Conservation (phyloP, 2,329 filamentous ascomycete species). For the Aspergillus ochraceoroseus region DNA sequence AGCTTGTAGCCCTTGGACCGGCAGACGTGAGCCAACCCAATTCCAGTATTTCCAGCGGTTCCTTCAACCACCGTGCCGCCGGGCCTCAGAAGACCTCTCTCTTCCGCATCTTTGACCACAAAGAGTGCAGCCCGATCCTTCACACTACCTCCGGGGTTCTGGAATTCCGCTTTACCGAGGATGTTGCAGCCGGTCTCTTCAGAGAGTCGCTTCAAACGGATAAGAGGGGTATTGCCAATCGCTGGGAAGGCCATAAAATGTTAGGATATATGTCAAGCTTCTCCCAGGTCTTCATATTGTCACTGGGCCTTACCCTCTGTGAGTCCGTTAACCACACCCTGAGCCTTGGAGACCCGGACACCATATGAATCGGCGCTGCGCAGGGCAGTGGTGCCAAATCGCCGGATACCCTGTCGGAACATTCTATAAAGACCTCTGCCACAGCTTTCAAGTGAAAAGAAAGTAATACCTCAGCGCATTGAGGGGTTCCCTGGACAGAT, state of each 20-base stretch:
- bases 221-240: conserved; percentile 94
- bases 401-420: conserved; percentile 64
- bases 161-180: conserved; percentile 96
- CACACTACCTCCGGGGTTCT: conserved; percentile 93
- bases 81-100: conserved; percentile 71
- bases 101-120: conserved; percentile 89
- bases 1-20: conserved; percentile 85
- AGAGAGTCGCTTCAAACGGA: conserved; percentile 81
- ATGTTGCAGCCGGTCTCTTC: conserved; percentile 89
- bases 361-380: conserved; percentile 51
- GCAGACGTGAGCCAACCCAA: conserved; percentile 95
- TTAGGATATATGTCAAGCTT: background rate
- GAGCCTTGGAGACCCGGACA: conserved; percentile 69
- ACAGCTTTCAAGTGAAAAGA: conserved; percentile 4
- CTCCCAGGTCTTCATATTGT: background rate
- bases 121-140: conserved; percentile 95
- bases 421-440: conserved; percentile 44
- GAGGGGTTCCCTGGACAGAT: too few species aligned
- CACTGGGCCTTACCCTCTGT: conserved; percentile 61
- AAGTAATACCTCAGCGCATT: conserved; percentile 1
- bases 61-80: conserved; percentile 96
- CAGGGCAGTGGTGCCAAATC: conserved; percentile 60
- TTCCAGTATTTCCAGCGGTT: conserved; percentile 95
- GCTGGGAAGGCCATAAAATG: conserved; percentile 49
- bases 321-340: conserved; percentile 71